Conservation (phyloP, 116 monocot species). For the Dioscorea cayenensis region DNA sequence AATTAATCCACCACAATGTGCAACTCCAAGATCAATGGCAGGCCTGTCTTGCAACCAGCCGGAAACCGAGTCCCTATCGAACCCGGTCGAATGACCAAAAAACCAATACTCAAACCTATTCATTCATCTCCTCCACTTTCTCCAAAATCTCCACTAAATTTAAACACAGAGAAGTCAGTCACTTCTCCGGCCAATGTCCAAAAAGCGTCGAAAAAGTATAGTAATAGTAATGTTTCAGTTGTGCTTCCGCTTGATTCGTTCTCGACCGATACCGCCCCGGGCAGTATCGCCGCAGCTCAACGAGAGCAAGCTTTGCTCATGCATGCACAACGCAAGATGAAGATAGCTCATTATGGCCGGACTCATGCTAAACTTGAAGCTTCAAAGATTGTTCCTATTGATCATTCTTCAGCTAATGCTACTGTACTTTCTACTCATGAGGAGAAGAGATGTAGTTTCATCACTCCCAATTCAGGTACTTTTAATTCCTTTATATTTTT, state of each 20-base stretch:
- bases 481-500: too few species aligned
- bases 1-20: conserved; percentile 31
- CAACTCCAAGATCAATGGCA: conserved; percentile 61
- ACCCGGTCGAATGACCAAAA: conserved; percentile 33
- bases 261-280: conserved; percentile 27
- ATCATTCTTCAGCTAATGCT: conserved; percentile 3
- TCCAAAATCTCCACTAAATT: conserved; percentile 27
- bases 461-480: conserved; percentile 77
- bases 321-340: conserved; percentile 68
- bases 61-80: conserved; percentile 47
- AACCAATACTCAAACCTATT: conserved; percentile 20
- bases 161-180: conserved; percentile 39
- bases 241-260: not conserved
- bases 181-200: conserved; percentile 9
- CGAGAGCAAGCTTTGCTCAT: conserved; percentile 53
- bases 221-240: not conserved
- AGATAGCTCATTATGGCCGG: conserved; percentile 78
- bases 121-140: conserved; percentile 19
- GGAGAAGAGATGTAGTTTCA: conserved; percentile 85
- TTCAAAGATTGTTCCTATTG: conserved; percentile 13
- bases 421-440: conserved; percentile 8
- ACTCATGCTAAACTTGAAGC: conserved; percentile 27
- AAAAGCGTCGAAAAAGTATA: conserved; percentile 44
- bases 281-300: conserved; percentile 78
- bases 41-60: conserved; percentile 72